Base-by-base conservation (phyloP, 805 yeast genomes). In the Wickerhamomyces silvicola region DNA sequence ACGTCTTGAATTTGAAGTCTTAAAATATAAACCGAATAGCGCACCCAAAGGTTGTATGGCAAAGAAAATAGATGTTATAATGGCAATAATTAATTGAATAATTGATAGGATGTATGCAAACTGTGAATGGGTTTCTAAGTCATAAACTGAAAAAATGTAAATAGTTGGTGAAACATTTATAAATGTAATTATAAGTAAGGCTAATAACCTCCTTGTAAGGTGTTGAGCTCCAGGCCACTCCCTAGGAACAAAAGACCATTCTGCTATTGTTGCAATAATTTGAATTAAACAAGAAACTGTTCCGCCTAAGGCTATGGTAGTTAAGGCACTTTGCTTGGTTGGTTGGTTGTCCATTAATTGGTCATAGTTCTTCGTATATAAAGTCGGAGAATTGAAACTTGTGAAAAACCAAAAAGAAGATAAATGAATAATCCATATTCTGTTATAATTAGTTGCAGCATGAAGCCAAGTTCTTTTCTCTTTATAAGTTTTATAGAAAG, bases 401-500 rank as follows among this genome's bases (percentile, higher is more conserved):
- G 88, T 80, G 50, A 78, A 84, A 42, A 74, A 78, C 95, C 95
- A 84, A 53, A 79, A 84, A 17, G 79, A 63, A 1, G 83, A 66
- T 18, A 78, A 61, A 51, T 84, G 95, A 30, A 83, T 72, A 32
- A 81, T 73, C 88, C 90, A 81, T 34, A 82, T 73, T 34, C 94
- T 59, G 54, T 80, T 81, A 56, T 84, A 84, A 53, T 84, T 82
- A 17, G 80, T 73, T 10, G 79, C 52, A 25, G 75, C 70, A 57
- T 84, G 95, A 37, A 74, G 59, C 94, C 94, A 84, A 7, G 80
- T 70, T 55, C 95, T 69, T 21, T 66, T 64, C 52, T 84, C 95
- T 34, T 59, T 66, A 49, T 76, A 86, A 2, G 95, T 84, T 56
- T 86, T 86, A 42, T 67, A 70, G 43, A 85, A 79, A 0, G 75